These are phyloP conservation scores for Metschnikowia aberdeeniae DNA, from an alignment of 805 yeast species.

Conservation along the genomic window DNA sequence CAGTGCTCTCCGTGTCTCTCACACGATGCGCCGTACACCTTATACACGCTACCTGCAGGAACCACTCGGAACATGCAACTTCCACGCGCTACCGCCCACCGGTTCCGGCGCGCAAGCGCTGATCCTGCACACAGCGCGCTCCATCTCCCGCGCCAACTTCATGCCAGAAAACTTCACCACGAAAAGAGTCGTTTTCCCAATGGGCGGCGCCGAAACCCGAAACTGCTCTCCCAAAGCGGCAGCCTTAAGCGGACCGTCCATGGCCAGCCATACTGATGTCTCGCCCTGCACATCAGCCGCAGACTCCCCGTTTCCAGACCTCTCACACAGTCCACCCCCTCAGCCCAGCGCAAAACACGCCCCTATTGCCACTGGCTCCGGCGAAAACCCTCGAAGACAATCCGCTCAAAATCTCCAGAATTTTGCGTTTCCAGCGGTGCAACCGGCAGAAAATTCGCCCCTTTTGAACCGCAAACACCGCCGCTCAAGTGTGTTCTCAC, in stretches of 20 bases:
- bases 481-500: constrained; percentile 17
- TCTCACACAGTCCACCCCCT: not conserved
- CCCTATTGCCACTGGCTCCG: too few species aligned
- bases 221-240: not conserved
- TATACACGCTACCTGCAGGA: too few species aligned
- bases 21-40: too few species aligned
- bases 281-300: constrained; percentile 16
- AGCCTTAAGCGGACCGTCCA: constrained; percentile 22
- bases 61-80: too few species aligned
- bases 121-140: not conserved
- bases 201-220: constrained; percentile 1
- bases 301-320: constrained; percentile 1
- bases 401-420: constrained; percentile 11
- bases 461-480: constrained; percentile 14
- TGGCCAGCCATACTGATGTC: not conserved
- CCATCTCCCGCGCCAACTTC: not conserved
- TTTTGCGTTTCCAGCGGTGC: constrained; percentile 16
- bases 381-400: too few species aligned
- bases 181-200: not conserved
- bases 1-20: too few species aligned
- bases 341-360: not conserved
- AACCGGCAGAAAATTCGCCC: not conserved
- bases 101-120: not conserved
- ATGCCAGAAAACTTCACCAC: not conserved
- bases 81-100: too few species aligned